phyloP scores from a whole-genome alignment of 2,329 filamentous ascomycete species.

The Teratosphaeria gauchensis region DNA sequence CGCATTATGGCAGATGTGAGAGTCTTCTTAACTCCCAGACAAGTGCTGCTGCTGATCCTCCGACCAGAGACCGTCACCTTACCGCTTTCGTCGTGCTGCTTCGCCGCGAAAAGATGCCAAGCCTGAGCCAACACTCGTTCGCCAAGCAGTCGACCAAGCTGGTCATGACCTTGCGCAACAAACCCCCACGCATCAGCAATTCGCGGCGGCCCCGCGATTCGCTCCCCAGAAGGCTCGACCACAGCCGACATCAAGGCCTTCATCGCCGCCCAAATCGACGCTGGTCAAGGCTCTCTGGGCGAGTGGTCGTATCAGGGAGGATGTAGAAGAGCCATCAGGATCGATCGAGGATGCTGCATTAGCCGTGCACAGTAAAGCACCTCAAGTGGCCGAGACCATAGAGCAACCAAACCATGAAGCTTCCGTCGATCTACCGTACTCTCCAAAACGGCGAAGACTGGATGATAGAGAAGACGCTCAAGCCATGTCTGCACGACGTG shows the following conservation, averaged over 20 bases:
- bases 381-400: slow-evolving; percentile 10
- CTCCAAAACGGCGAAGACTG: slow-evolving; percentile 21
- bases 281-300: slow-evolving; percentile 11
- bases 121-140: neutral
- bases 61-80: neutral
- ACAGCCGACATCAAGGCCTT: neutral
- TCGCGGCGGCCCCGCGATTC: slow-evolving; percentile 21
- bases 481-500: slow-evolving; percentile 1
- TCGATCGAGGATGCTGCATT: slow-evolving; percentile 8
- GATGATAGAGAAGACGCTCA: slow-evolving; percentile 6
- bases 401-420: neutral
- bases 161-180: neutral
- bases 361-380: slow-evolving; percentile 4
- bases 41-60: neutral
- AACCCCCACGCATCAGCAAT: slow-evolving; percentile 11
- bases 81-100: neutral
- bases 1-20: neutral
- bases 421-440: slow-evolving; percentile 12
- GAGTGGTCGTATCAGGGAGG: slow-evolving; percentile 10
- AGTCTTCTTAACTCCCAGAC: neutral
- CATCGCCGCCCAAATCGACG: slow-evolving; percentile 6
- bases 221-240: slow-evolving; percentile 6
- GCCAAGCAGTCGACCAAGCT: neutral
- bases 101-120: neutral
- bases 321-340: slow-evolving; percentile 15